These are phyloP conservation scores for Eucalyptus virginea DNA, from an alignment of 345 rosid species.

Conservation along the genomic window DNA sequence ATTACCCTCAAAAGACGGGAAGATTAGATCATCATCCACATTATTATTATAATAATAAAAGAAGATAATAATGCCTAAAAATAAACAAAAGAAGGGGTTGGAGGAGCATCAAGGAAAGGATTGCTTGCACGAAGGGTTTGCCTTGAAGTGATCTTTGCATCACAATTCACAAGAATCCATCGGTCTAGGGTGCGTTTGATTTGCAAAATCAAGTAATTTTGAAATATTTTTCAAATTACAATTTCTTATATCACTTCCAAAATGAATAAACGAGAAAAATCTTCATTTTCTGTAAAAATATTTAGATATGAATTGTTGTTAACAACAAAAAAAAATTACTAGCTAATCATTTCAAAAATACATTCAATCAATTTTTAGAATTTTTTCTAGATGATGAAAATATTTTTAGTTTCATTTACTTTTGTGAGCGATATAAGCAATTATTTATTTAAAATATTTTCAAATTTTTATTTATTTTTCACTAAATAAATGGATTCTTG, in stretches of 20 bases:
- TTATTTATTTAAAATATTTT: background rate
- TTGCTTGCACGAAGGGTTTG: background rate
- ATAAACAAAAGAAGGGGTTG: background rate
- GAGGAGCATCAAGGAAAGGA: background rate
- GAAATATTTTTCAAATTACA: background rate
- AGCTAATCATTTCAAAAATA: background rate
- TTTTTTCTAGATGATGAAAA: background rate
- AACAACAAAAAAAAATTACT: background rate
- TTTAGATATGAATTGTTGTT: rapidly evolving
- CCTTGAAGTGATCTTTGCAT: background rate
- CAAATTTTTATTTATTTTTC: background rate
- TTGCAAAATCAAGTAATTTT: background rate
- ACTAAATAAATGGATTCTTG: background rate
- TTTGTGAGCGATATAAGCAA: rapidly evolving
- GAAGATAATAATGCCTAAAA: background rate
- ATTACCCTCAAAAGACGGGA: background rate
- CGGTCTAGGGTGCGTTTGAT: background rate
- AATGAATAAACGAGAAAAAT: background rate
- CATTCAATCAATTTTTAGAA: background rate
- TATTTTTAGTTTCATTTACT: background rate
- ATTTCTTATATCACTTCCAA: background rate
- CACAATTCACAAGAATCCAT: background rate
- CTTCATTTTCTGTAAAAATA: background rate
- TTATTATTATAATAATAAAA: background rate
- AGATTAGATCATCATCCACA: background rate